Evolutionary conservation across 305 asterid genomes (phyloP), one percentile per base, ranked within the genome.

Genomic region (Petunia hybrid): DNA sequence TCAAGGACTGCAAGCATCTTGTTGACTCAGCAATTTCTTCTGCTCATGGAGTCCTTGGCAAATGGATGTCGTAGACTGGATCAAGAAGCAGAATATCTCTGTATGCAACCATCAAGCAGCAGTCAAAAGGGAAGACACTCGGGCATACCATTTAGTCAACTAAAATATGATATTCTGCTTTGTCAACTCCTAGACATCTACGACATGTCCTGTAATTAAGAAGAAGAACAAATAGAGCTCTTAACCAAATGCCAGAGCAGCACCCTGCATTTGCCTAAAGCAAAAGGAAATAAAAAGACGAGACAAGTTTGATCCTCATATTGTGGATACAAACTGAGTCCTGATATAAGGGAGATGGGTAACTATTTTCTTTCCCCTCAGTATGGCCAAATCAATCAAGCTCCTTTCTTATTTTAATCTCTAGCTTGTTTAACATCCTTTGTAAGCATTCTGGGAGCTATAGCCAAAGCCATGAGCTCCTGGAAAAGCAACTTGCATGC

Each of bases 381-480:
- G 9, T 7, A 53, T 74, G 64, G 64, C 39, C 64, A 69, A 51
- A 81, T 31, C 41, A 39, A 66, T 87, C 86, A 93, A 78, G 85
- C 89, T 77, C 91, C 91, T 82, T 83, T 93, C 88, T 87, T 93
- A 89, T 88, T 93, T 80, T 81, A 91, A 76, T 81, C 90, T 84
- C 90, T 93, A 65, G 85, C 65, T 81, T 82, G 89, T 75, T 90
- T 91, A 14, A 94, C 89, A 84, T 94, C 99, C 90, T 91, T 94
- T 9, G 97, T 94, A 3, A 95, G 89, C 98, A 94, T 93, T 85
- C 99, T 90, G 8, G 99, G 99, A 60, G 99, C 98, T 80, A 94
- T 94, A 59, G 98, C 99, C 99, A 94, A 94, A 35, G 99, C 80
- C 98, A 96, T 94, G 8, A 96, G 94, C 90, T 96, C 99, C 83